Base-by-base conservation (phyloP, 257 asterid genomes). In the Nicotiana undulata region DNA sequence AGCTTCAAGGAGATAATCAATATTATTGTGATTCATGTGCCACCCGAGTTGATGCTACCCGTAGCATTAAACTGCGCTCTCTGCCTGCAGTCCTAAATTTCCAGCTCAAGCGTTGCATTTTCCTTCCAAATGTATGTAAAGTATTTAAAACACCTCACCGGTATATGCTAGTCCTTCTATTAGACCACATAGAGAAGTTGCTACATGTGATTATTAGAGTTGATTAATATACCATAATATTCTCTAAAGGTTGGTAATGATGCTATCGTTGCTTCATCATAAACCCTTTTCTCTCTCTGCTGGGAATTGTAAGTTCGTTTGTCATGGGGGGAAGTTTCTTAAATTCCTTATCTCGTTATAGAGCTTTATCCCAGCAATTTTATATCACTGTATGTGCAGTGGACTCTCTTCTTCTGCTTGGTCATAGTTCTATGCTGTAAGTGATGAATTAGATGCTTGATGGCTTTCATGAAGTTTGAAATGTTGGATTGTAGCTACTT, bases 91-190 rank as follows among this genome's bases (percentile, higher is more conserved):
- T 95, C 83, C 95, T 95, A 11, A 95, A 90, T 86, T 90, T 95
- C 89, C 99, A 95, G 92, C 99, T 95, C 89, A 95, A 93, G 92
- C 97, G 99, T 11, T 95, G 97, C 85, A 90, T 95, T 89, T 95
- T 95, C 93, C 96, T 93, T 70, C 97, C 99, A 82, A 94, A 95
- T 88, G 99, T 95, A 94, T 81, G 67, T 60, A 15, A 81, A 58
- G 26, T 28, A 56, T 60, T 81, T 83, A 80, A 63, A 13, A 72
- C 80, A 75, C 16, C 75, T 61, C 77, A 81, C 77, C n/a, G 60
- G 63, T 58, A 60, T 49, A 51, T 81, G 63, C 82, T 81, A 65
- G 51, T 81, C 67, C 64, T 65, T 46, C 79, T 68, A 52, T 79
- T 49, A 9, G 44, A 49, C 26, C 15, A 24, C 79, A 26, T 15